phyloP scores from a whole-genome alignment of 176 grass and related monocot genomes.

The Oryza rufipogon region DNA sequence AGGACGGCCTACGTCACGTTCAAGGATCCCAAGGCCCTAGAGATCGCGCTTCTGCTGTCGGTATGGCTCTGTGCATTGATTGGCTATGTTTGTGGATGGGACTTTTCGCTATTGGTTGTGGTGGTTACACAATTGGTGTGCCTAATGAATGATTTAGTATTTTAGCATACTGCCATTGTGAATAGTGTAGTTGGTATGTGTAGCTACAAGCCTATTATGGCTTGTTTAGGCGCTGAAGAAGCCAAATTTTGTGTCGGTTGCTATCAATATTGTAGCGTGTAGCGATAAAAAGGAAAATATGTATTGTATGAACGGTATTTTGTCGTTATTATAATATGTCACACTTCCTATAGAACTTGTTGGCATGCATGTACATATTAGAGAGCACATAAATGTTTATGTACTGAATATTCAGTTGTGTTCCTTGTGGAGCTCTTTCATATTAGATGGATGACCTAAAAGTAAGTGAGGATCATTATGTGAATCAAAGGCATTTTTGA shows the following conservation, averaged over 20 bases:
- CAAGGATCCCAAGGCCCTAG: slow-evolving; percentile 87
- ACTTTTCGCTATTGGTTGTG: background rate
- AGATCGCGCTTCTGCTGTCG: slow-evolving; percentile 90
- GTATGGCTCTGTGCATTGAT: slow-evolving; percentile 30
- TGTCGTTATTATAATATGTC: background rate
- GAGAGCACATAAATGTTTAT: background rate
- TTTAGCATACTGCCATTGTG: background rate
- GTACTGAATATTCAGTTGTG: background rate
- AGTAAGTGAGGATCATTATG: slow-evolving; percentile 14
- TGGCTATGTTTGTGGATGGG: background rate
- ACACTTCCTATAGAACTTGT: background rate
- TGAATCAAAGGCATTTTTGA: background rate
- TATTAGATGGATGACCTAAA: background rate
- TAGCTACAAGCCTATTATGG: background rate
- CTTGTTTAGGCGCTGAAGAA: background rate
- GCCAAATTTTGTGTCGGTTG: slow-evolving; percentile 1
- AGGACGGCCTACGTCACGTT: slow-evolving; percentile 87
- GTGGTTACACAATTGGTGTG: background rate
- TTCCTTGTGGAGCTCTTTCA: background rate
- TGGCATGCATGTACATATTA: background rate
- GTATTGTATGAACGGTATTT: background rate
- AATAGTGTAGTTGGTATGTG: slow-evolving; percentile 17
- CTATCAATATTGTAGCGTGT: background rate
- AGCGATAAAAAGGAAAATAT: background rate
- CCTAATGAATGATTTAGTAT: background rate